Conservation (phyloP, 1,284 basidiomycete species). For the Ganoderma lucidum region DNA sequence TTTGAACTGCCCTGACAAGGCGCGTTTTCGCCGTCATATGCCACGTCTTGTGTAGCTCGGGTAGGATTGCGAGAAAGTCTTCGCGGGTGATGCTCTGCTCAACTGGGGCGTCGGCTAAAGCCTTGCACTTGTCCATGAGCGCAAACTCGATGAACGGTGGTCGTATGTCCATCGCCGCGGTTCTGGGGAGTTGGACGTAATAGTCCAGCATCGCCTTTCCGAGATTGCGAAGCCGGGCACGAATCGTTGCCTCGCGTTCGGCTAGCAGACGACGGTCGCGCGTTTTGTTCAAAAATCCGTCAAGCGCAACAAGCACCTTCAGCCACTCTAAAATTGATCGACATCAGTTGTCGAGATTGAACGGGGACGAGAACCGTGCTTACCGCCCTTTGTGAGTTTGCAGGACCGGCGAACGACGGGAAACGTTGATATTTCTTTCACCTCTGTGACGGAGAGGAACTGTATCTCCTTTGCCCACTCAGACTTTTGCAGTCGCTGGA, state of each 20-base stretch:
- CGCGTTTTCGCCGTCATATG: background rate
- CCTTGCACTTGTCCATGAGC: background rate
- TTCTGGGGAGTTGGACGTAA: conserved; percentile 12
- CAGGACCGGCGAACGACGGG: conserved; percentile 11
- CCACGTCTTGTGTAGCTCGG: conserved; percentile 2
- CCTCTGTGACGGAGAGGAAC: background rate
- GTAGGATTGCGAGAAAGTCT: conserved; percentile 4
- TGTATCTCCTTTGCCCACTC: conserved; percentile 14
- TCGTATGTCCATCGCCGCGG: conserved; percentile 2
- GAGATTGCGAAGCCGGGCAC: conserved; percentile 6
- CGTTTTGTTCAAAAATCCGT: background rate
- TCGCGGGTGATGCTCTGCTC: conserved; percentile 6
- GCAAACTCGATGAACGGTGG: conserved; percentile 18
- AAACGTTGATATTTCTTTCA: conserved; percentile 3
- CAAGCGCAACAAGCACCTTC: background rate
- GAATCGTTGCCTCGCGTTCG: background rate
- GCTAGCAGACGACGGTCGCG: background rate
- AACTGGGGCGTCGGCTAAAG: conserved; percentile 3
- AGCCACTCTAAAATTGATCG: conserved; percentile 1
- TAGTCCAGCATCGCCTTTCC: conserved; percentile 2
- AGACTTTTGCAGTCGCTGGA: background rate
- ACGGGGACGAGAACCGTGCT: background rate
- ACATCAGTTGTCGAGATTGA: no score
- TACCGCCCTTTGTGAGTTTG: conserved; percentile 10
- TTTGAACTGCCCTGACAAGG: background rate